Percentiles rank a stretch among this genome's conserved stretches.
phyloP scores from a whole-genome alignment of 2,329 filamentous ascomycete genomes.

The Ophiostoma australiae region DNA sequence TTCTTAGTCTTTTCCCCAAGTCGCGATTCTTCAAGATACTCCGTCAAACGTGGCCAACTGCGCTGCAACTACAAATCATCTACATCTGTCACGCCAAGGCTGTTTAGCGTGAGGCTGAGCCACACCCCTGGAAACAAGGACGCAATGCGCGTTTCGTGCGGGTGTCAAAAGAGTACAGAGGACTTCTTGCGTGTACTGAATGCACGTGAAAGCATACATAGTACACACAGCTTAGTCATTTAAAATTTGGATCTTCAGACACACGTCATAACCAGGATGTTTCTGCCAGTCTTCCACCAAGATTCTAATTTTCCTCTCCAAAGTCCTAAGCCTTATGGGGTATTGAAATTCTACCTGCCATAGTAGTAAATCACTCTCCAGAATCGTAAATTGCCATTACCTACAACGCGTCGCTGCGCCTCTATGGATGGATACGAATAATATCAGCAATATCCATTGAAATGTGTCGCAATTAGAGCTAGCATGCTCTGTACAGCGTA shows the following conservation, averaged over 20 bases:
- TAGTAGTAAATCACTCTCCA: not conserved
- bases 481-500: not conserved
- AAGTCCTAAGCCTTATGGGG: not conserved
- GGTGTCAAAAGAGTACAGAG: not conserved
- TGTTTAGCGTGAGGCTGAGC: slow-evolving; percentile 10
- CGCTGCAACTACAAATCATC: not conserved
- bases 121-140: slow-evolving; percentile 7
- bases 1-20: not conserved
- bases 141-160: slow-evolving; percentile 8
- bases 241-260: not conserved
- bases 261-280: not conserved
- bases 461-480: not conserved
- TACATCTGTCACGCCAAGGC: slow-evolving; percentile 4
- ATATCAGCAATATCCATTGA: not conserved
- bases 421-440: not conserved
- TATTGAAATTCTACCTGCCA: not conserved
- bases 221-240: not conserved
- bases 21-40: not conserved
- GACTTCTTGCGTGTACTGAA: not conserved
- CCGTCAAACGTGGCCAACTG: not conserved
- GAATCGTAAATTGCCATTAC: not conserved
- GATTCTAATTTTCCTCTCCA: not conserved
- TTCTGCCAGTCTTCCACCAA: not conserved
- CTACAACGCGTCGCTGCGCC: not conserved
- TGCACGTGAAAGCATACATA: not conserved